Evolutionary conservation across 805 yeast species (phyloP).

Genomic region (Scheffersomyces lignosus): DNA sequence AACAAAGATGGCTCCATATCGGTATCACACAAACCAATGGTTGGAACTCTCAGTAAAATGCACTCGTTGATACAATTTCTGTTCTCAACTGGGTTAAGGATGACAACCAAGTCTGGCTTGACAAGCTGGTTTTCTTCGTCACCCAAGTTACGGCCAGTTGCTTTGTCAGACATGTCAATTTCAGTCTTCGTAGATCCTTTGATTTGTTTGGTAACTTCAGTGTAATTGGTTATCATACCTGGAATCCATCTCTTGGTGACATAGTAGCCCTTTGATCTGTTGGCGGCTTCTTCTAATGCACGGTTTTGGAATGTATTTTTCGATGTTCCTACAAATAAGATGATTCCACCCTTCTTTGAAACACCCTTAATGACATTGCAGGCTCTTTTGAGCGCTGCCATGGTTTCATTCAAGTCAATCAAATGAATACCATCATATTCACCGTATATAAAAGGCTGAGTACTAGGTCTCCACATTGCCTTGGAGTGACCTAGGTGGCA

Average conservation of each 20-base stretch:
- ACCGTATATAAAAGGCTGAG: slow-evolving; percentile 86
- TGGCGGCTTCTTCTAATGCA: slow-evolving; percentile 77
- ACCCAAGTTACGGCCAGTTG: slow-evolving; percentile 57
- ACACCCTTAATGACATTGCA: slow-evolving; percentile 82
- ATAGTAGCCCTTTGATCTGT: slow-evolving; percentile 73
- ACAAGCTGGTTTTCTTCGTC: slow-evolving; percentile 54
- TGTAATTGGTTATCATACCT: slow-evolving; percentile 87
- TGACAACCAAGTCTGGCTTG: slow-evolving; percentile 85
- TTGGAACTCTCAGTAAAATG: slow-evolving; percentile 77
- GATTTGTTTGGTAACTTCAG: slow-evolving; percentile 61
- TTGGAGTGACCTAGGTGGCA: slow-evolving; percentile 94
- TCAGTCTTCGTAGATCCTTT: slow-evolving; percentile 43
- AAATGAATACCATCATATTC: slow-evolving; percentile 88
- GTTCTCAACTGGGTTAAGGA: slow-evolving; percentile 87
- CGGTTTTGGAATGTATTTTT: slow-evolving; percentile 65
- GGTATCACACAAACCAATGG: slow-evolving; percentile 91
- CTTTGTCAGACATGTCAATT: slow-evolving; percentile 70
- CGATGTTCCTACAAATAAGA: slow-evolving; percentile 82
- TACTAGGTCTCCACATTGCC: slow-evolving; percentile 71
- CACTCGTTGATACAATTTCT: slow-evolving; percentile 81
- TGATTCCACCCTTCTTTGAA: slow-evolving; percentile 79
- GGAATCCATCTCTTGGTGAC: slow-evolving; percentile 90
- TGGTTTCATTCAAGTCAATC: slow-evolving; percentile 85
- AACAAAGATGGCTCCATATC: slow-evolving; percentile 87
- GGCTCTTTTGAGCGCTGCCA: slow-evolving; percentile 74